Conservation (phyloP, 768 basidiomycete genomes). For the Steccherinum ochraceum region DNA sequence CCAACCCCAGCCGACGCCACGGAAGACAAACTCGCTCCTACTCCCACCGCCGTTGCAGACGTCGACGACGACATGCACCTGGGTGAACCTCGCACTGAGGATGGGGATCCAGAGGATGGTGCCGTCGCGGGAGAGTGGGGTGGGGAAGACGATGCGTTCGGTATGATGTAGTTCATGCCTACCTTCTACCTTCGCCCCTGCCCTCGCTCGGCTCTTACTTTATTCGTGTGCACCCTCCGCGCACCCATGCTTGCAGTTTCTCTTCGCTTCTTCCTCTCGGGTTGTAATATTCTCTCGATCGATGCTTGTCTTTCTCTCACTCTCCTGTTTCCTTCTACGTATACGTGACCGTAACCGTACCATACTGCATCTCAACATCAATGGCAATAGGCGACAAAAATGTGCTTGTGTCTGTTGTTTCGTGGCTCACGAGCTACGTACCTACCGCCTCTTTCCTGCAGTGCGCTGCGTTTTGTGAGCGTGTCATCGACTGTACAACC, state of each 20-base stretch:
- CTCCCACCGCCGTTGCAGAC: not conserved
- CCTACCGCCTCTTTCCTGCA: no score
- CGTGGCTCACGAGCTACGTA: no score
- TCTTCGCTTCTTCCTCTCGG: not conserved
- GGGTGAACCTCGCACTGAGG: no score
- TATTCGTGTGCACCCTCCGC: no score
- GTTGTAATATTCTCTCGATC: not conserved
- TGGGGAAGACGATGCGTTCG: conserved; percentile 68
- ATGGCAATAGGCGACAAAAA: no score
- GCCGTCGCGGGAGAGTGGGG: conserved; percentile 67
- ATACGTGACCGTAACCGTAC: not conserved
- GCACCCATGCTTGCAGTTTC: not conserved
- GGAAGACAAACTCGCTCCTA: not conserved
- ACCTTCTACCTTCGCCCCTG: no score
- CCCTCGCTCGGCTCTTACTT: no score
- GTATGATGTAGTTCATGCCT: conserved; percentile 44
- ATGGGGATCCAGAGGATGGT: conserved; percentile 47
- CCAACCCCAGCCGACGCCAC: not conserved
- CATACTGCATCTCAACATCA: no score
- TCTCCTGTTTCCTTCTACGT: not conserved
- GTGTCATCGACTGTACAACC: no score
- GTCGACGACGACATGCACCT: conserved; percentile 6
- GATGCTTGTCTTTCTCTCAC: not conserved
- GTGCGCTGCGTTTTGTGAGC: no score
- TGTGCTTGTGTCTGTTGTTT: no score